Evolutionary conservation across 345 rosid species (phyloP).

Genomic region (Microcos paniculata): DNA sequence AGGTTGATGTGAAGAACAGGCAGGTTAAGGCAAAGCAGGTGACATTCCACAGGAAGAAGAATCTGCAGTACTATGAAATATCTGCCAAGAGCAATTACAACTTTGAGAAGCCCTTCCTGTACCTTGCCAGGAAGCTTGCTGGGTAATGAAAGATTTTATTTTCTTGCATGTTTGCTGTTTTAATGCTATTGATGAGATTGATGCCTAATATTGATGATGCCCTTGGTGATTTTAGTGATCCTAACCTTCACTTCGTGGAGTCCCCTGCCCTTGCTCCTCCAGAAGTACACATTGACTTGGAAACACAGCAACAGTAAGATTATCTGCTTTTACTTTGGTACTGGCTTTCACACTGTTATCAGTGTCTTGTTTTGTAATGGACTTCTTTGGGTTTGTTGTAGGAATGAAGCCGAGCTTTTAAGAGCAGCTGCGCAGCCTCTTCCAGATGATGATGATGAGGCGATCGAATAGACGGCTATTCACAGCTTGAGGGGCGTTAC

Average conservation of each 20-base stretch:
- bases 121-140: conserved; percentile 84
- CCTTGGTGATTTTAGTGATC: conserved; percentile 41
- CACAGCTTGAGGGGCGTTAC: background rate
- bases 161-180: background rate
- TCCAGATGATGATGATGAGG: conserved; percentile 23
- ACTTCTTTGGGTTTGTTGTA: background rate
- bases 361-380: background rate
- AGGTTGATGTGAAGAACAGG: conserved; percentile 94
- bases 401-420: conserved; percentile 21
- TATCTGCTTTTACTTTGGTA: background rate
- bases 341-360: background rate
- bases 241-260: conserved; percentile 94
- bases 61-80: conserved; percentile 85
- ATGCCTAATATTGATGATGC: background rate
- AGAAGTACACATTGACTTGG: conserved; percentile 81
- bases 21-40: conserved; percentile 94
- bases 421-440: conserved; percentile 16
- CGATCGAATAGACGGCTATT: background rate
- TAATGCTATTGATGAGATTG: background rate
- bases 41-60: conserved; percentile 93
- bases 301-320: conserved; percentile 86
- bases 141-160: conserved; percentile 45
- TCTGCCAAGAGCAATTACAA: conserved; percentile 96
- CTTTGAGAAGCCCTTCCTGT: conserved; percentile 90
- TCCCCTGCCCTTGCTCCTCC: conserved; percentile 94